phyloP scores from a whole-genome alignment of 106 monocot species.

The Ottelia alismoides region DNA sequence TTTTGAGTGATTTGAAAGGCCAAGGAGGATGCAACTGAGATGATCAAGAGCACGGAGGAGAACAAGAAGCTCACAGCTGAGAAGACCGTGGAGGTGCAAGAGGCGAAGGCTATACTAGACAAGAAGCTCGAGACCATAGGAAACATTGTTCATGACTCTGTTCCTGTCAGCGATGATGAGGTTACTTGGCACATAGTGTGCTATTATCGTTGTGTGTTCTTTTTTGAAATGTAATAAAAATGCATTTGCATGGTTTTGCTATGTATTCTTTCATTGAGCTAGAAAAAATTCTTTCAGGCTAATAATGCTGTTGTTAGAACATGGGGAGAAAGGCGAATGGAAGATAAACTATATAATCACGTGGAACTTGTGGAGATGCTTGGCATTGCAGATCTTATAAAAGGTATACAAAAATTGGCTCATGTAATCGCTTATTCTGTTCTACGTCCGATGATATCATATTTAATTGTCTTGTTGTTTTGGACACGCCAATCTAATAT shows the following conservation, averaged over 20 bases:
- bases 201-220: too few relatives aligned
- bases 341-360: slow-evolving; percentile 66
- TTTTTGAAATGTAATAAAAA: too few relatives aligned
- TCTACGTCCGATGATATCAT: too few relatives aligned
- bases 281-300: slow-evolving; percentile 26
- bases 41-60: slow-evolving; percentile 76
- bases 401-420: too few relatives aligned
- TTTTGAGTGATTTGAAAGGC: too few relatives aligned
- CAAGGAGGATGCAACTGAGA: slow-evolving; percentile 60
- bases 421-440: too few relatives aligned
- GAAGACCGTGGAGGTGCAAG: slow-evolving; percentile 76
- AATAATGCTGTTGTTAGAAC: slow-evolving; percentile 61
- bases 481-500: too few relatives aligned
- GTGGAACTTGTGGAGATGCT: slow-evolving; percentile 83
- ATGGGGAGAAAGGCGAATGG: slow-evolving; percentile 50
- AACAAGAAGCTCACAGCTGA: slow-evolving; percentile 49
- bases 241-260: too few relatives aligned
- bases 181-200: too few relatives aligned
- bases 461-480: too few relatives aligned
- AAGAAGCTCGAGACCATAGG: slow-evolving; percentile 57
- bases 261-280: not conserved
- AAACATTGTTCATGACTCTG: slow-evolving; percentile 85
- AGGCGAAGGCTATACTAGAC: slow-evolving; percentile 62
- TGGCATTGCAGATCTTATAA: slow-evolving; percentile 69
- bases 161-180: slow-evolving; percentile 83